These are phyloP conservation scores for Bacidia gigantensis DNA, from an alignment of 495 filamentous ascomycete species.

Conservation along the genomic window DNA sequence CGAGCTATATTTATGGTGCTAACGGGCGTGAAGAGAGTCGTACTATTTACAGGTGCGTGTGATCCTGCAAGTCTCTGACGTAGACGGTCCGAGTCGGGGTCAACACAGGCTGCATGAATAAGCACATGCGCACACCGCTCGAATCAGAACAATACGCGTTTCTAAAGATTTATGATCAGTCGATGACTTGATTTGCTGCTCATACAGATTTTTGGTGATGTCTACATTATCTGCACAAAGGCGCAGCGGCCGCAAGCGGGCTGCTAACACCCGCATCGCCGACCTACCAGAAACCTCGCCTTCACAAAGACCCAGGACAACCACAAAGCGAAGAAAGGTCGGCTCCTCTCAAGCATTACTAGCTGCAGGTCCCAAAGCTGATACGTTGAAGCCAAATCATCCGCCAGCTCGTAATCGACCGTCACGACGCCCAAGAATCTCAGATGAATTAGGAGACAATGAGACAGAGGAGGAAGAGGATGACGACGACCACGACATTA, in stretches of 20 bases:
- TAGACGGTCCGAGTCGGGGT: neutral
- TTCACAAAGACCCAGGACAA: conserved; percentile 7
- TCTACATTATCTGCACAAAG: conserved; percentile 10
- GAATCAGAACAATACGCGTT: neutral
- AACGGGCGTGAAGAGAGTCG: neutral
- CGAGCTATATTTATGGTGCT: neutral
- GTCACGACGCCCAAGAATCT: neutral
- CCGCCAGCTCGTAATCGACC: conserved; percentile 4
- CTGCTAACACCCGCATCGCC: conserved; percentile 13
- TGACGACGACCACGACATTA: conserved; percentile 23
- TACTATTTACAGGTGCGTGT: neutral
- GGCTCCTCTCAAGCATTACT: neutral
- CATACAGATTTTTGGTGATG: neutral
- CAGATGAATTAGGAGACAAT: conserved; percentile 6
- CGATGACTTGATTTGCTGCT: neutral
- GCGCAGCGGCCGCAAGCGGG: conserved; percentile 19
- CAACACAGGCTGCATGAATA: neutral
- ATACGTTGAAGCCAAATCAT: conserved; percentile 9
- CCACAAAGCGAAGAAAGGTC: conserved; percentile 17
- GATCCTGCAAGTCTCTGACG: neutral
- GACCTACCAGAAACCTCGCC: conserved; percentile 16
- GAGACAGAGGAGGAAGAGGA: conserved; percentile 7
- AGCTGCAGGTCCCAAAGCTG: neutral
- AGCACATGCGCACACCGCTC: neutral
- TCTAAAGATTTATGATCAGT: neutral